These are phyloP conservation scores for Candida boleticola DNA, from an alignment of 805 yeast species.

Conservation along the genomic window DNA sequence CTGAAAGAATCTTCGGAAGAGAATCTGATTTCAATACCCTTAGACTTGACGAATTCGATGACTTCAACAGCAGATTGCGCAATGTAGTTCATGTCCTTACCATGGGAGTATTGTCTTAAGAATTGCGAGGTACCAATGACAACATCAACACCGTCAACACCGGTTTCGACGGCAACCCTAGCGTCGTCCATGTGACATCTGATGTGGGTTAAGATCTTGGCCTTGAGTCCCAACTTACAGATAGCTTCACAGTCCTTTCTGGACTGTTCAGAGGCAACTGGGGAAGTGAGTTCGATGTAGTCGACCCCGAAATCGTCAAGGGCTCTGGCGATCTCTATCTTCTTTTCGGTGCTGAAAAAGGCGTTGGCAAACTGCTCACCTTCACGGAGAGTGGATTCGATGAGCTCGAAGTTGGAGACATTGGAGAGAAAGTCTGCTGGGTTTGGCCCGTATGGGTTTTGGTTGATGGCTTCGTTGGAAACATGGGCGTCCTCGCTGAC, in stretches of 20 bases:
- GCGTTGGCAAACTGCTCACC: slow-evolving; percentile 99
- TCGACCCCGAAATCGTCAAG: slow-evolving; percentile 97
- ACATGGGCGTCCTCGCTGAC: slow-evolving; percentile 34
- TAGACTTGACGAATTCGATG: slow-evolving; percentile 93
- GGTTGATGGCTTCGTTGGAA: slow-evolving; percentile 13
- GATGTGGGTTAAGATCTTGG: slow-evolving; percentile 93
- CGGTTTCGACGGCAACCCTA: slow-evolving; percentile 93
- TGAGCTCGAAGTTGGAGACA: slow-evolving; percentile 83
- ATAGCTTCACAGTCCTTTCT: slow-evolving; percentile 95
- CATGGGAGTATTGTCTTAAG: slow-evolving; percentile 91
- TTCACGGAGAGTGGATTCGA: slow-evolving; percentile 94
- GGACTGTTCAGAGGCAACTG: slow-evolving; percentile 95
- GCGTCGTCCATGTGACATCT: slow-evolving; percentile 99
- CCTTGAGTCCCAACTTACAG: slow-evolving; percentile 93
- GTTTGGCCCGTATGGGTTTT: slow-evolving; percentile 92
- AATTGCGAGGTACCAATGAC: slow-evolving; percentile 97
- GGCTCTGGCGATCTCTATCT: slow-evolving; percentile 95
- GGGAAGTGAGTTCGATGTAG: slow-evolving; percentile 95
- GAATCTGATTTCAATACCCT: slow-evolving; percentile 95
- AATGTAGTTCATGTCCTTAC: slow-evolving; percentile 97
- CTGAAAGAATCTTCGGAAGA: slow-evolving; percentile 97
- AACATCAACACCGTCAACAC: slow-evolving; percentile 98
- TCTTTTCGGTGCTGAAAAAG: slow-evolving; percentile 89
- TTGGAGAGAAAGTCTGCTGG: slow-evolving; percentile 91
- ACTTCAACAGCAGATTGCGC: slow-evolving; percentile 96